Evolutionary conservation across 106 monocot genomes (phyloP).

Genomic region (Acorus calamus): DNA sequence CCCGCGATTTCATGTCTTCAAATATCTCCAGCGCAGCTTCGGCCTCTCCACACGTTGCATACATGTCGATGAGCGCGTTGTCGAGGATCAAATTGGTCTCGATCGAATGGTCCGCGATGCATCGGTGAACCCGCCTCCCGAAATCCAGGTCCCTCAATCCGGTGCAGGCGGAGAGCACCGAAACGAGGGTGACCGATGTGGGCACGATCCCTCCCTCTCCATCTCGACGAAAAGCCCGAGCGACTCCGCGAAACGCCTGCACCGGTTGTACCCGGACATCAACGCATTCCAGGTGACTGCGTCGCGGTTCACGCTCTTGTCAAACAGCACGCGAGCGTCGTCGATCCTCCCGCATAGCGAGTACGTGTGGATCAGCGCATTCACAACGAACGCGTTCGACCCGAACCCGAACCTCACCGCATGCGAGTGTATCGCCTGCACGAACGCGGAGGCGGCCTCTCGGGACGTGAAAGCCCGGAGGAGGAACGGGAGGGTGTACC

Average conservation of each 20-base stretch:
- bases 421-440: constrained; percentile 38
- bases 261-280: constrained; percentile 41
- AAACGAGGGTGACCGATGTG: constrained; percentile 23
- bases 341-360: constrained; percentile 21
- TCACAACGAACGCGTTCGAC: constrained; percentile 23
- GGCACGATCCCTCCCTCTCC: constrained; percentile 23
- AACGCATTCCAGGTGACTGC: constrained; percentile 43
- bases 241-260: constrained; percentile 20
- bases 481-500: constrained; percentile 44
- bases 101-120: constrained; percentile 4
- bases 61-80: constrained; percentile 57
- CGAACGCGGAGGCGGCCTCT: constrained; percentile 5
- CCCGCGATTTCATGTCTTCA: constrained; percentile 26
- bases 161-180: constrained; percentile 45
- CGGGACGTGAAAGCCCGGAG: constrained; percentile 27
- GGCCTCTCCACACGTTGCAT: constrained; percentile 39
- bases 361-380: constrained; percentile 40
- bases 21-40: constrained; percentile 32
- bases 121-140: constrained; percentile 32
- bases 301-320: constrained; percentile 16
- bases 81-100: constrained; percentile 20
- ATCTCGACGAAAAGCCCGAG: constrained; percentile 32
- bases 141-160: constrained; percentile 31
- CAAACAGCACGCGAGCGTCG: constrained; percentile 34
- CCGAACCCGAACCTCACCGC: constrained; percentile 39